Percentiles rank a stretch among this genome's conserved stretches.
phyloP scores from a whole-genome alignment of 2,329 filamentous ascomycete genomes.

The Pseudogymnoascus sp. region DNA sequence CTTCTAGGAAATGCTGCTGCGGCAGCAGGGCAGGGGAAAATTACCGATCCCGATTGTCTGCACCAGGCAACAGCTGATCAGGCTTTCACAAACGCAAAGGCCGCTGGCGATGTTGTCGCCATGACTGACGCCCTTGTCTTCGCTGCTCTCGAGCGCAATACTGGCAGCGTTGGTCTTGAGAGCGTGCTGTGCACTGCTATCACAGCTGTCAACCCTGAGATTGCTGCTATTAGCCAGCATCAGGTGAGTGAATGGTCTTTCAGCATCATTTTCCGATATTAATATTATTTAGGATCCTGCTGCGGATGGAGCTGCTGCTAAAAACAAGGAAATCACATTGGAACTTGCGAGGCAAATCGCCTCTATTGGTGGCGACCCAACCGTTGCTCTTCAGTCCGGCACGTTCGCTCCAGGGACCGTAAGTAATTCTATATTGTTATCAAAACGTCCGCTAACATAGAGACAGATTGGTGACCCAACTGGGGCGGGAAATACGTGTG shows the following conservation, averaged over 20 bases:
- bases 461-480: conserved; percentile 33
- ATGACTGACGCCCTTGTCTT: conserved; percentile 47
- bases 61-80: conserved; percentile 52
- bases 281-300: conserved; percentile 49
- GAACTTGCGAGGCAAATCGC: conserved; percentile 53
- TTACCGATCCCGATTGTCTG: conserved; percentile 48
- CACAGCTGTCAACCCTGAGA: conserved; percentile 55
- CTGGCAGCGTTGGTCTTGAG: conserved; percentile 46
- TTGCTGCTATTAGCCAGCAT: conserved; percentile 55
- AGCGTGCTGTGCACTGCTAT: conserved; percentile 49
- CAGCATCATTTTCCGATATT: not conserved
- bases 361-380: conserved; percentile 53
- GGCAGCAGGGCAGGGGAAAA: conserved; percentile 38
- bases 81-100: conserved; percentile 55
- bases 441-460: conserved; percentile 15
- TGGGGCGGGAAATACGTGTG: conserved; percentile 42
- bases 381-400: conserved; percentile 49
- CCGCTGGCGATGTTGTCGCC: conserved; percentile 42
- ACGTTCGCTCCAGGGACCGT: conserved; percentile 56
- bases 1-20: conserved; percentile 46
- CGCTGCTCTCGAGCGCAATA: conserved; percentile 53
- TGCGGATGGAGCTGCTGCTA: conserved; percentile 44
- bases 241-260: conserved; percentile 22
- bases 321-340: conserved; percentile 55
- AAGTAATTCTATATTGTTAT: conserved; percentile 26